A percentile compares a stretch with the other conserved stretches of the same genome.
Evolutionary conservation across 768 basidiomycete genomes (phyloP).

Genomic region (Flagelloscypha sp.): DNA sequence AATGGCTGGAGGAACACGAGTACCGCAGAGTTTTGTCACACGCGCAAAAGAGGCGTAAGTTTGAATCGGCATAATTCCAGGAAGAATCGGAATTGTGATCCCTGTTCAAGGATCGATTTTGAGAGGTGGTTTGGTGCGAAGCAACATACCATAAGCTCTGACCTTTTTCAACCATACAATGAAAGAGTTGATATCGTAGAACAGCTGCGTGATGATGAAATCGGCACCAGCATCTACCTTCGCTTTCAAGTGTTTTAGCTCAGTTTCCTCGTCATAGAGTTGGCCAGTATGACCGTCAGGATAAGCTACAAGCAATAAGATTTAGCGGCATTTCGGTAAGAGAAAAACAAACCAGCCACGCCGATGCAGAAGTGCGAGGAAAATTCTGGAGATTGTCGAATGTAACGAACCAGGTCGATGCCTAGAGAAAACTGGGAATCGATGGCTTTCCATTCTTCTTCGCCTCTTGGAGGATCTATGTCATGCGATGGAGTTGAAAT

Average conservation of each 20-base stretch:
- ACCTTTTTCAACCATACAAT: slow-evolving; percentile 69
- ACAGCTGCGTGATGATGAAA: slow-evolving; percentile 92
- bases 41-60: slow-evolving; percentile 91
- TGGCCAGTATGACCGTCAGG: slow-evolving; percentile 82
- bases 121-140: neutral
- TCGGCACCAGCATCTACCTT: slow-evolving; percentile 95
- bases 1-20: slow-evolving; percentile 61
- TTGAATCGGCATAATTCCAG: slow-evolving; percentile 97
- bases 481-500: slow-evolving; percentile 1
- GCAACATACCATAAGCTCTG: slow-evolving; percentile 54
- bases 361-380: slow-evolving; percentile 86
- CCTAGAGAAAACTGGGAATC: slow-evolving; percentile 81
- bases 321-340: neutral
- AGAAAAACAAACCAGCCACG: slow-evolving; percentile 63
- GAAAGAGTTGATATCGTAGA: slow-evolving; percentile 92
- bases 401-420: slow-evolving; percentile 85
- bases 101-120: slow-evolving; percentile 36
- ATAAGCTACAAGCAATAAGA: slow-evolving; percentile 51
- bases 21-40: slow-evolving; percentile 82
- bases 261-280: slow-evolving; percentile 45
- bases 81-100: slow-evolving; percentile 83
- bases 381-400: slow-evolving; percentile 69
- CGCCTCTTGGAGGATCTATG: slow-evolving; percentile 84
- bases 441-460: slow-evolving; percentile 86
- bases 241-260: slow-evolving; percentile 64